These are phyloP conservation scores for Fraxinus platypoda DNA, from an alignment of 305 asterid species.

Conservation along the genomic window DNA sequence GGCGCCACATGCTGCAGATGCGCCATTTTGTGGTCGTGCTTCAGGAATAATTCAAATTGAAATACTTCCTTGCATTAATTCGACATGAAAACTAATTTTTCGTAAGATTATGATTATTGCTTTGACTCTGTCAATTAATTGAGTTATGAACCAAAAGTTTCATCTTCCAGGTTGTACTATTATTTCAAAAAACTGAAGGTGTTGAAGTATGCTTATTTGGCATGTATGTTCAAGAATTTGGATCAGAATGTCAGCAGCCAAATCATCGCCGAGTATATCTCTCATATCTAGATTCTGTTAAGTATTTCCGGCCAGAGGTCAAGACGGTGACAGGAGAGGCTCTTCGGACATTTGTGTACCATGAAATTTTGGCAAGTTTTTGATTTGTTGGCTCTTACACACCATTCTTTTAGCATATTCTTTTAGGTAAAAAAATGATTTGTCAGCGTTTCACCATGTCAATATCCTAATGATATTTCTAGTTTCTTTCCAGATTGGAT, in stretches of 20 bases:
- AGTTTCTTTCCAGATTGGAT: slow-evolving; percentile 64
- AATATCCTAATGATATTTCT: slow-evolving; percentile 19
- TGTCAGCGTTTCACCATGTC: neutral
- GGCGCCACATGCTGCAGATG: neutral
- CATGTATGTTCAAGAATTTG: slow-evolving; percentile 98
- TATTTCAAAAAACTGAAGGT: slow-evolving; percentile 95
- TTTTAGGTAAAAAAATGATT: neutral
- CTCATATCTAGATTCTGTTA: slow-evolving; percentile 93
- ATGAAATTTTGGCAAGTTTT: slow-evolving; percentile 82
- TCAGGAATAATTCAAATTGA: neutral
- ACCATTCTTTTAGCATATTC: neutral
- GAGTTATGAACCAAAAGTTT: slow-evolving; percentile 23
- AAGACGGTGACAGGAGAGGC: slow-evolving; percentile 94
- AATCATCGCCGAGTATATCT: slow-evolving; percentile 98
- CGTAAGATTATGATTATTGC: slow-evolving; percentile 5
- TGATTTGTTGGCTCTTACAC: slow-evolving; percentile 15
- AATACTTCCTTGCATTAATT: neutral
- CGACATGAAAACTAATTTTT: neutral
- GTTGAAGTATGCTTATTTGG: slow-evolving; percentile 98
- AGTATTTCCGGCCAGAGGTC: slow-evolving; percentile 95
- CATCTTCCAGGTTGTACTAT: slow-evolving; percentile 68
- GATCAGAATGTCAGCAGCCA: slow-evolving; percentile 94
- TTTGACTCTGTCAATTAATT: neutral
- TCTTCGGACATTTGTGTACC: slow-evolving; percentile 92
- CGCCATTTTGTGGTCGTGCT: neutral